Percentiles rank a stretch among this genome's conserved stretches.
Conservation (phyloP, 2,329 filamentous ascomycete species). For the Emergomyces orientalis region DNA sequence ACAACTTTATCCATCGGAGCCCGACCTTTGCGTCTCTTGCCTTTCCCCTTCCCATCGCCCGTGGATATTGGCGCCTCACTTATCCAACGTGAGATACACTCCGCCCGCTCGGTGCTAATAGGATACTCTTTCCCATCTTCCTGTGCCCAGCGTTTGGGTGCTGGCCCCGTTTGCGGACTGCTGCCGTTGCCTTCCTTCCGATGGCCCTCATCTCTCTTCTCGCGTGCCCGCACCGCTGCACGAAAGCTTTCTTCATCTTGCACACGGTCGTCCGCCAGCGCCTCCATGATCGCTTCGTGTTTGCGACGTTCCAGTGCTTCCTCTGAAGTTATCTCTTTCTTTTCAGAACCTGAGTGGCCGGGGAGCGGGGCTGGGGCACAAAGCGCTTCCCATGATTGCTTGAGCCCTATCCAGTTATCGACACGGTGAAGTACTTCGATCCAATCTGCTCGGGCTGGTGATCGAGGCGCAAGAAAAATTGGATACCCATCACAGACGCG, state of each 20-base stretch:
- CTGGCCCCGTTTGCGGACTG: slow-evolving; percentile 14
- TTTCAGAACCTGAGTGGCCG: slow-evolving; percentile 24
- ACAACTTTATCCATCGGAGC: not conserved
- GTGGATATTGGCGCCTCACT: slow-evolving; percentile 43
- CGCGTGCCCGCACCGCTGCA: slow-evolving; percentile 52
- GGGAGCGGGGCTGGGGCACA: slow-evolving; percentile 54
- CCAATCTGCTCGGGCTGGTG: slow-evolving; percentile 69
- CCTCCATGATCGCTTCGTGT: slow-evolving; percentile 58
- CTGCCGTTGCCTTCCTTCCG: slow-evolving; percentile 13
- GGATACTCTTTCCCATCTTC: slow-evolving; percentile 61
- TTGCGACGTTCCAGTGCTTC: slow-evolving; percentile 52
- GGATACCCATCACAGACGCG: slow-evolving; percentile 71
- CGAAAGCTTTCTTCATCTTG: slow-evolving; percentile 58
- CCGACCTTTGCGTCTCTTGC: slow-evolving; percentile 10
- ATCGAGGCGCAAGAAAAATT: slow-evolving; percentile 63
- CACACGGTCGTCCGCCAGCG: slow-evolving; percentile 58
- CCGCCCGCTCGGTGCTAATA: slow-evolving; percentile 59
- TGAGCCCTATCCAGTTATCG: slow-evolving; percentile 60
- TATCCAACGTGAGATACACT: slow-evolving; percentile 62
- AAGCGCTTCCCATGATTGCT: slow-evolving; percentile 58
- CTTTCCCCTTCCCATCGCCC: slow-evolving; percentile 13
- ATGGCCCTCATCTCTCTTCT: slow-evolving; percentile 40
- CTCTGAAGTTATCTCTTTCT: slow-evolving; percentile 40
- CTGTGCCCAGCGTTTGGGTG: slow-evolving; percentile 51
- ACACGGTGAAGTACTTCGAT: slow-evolving; percentile 60